Conservation (phyloP, 192 early-diverging fungal genomes). For the Entomortierella lignicola region DNA sequence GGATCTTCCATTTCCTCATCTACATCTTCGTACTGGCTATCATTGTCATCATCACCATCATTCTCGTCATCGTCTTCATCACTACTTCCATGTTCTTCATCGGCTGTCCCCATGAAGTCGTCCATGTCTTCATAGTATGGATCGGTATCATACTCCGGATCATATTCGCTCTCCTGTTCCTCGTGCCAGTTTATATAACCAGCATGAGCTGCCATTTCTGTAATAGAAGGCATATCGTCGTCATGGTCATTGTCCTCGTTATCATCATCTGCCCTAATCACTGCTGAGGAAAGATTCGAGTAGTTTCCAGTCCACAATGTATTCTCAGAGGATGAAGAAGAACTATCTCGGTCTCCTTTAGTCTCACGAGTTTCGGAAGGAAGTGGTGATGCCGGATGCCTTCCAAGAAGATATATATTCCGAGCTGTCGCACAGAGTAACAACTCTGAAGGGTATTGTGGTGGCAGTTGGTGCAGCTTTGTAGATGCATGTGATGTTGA, state of each 20-base stretch:
- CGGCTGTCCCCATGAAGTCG: conserved; percentile 16
- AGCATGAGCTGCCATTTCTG: conserved; percentile 1
- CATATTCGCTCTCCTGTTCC: conserved; percentile 10
- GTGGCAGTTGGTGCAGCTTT: neutral
- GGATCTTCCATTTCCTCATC: conserved; percentile 5
- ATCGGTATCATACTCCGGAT: conserved; percentile 15
- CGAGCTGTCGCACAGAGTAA: conserved; percentile 31
- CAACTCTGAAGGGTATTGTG: conserved; percentile 19
- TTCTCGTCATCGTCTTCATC: conserved; percentile 8
- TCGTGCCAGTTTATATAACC: neutral
- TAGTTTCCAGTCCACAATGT: too few species aligned
- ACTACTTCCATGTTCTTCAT: conserved; percentile 1
- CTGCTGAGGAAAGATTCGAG: neutral
- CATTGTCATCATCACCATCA: conserved; percentile 3
- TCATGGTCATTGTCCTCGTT: conserved; percentile 29
- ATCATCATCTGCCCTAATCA: neutral
- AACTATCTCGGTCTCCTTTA: too few species aligned
- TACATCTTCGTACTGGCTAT: conserved; percentile 7
- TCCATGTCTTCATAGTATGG: conserved; percentile 28
- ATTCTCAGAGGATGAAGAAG: too few species aligned
- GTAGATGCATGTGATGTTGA: neutral
- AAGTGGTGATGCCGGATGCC: neutral
- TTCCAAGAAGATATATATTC: conserved; percentile 41
- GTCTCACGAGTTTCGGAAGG: neutral
- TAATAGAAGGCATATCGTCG: neutral